Evolutionary conservation across 75 land plant genomes (phyloP).

Genomic region (Pinus tabuliformis): DNA sequence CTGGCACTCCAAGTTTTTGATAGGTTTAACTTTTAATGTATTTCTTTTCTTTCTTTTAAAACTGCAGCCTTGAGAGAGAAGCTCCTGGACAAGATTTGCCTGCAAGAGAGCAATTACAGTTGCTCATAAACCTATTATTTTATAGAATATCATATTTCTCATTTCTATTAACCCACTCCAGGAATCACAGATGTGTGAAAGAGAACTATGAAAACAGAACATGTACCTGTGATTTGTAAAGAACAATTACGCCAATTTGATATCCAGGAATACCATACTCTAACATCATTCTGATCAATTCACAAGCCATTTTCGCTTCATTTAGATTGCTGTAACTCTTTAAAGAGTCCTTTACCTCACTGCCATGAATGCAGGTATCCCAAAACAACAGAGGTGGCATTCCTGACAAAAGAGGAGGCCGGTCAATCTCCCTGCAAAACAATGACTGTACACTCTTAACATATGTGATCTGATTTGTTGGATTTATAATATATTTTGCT

Average conservation of each 20-base stretch:
- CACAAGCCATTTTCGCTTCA: slow-evolving; percentile 25
- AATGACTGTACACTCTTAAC: neutral
- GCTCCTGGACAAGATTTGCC: slow-evolving; percentile 20
- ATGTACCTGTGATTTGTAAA: slow-evolving; percentile 34
- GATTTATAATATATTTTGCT: neutral
- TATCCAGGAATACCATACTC: slow-evolving; percentile 11
- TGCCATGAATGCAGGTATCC: slow-evolving; percentile 27
- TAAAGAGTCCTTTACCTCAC: slow-evolving; percentile 18
- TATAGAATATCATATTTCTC: neutral
- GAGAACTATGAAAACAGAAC: neutral
- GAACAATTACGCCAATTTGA: slow-evolving; percentile 26
- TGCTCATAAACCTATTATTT: neutral
- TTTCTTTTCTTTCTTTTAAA: neutral
- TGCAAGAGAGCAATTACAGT: slow-evolving; percentile 1
- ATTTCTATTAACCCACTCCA: neutral
- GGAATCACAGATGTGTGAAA: neutral
- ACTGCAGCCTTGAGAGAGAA: slow-evolving; percentile 11
- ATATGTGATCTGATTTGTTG: neutral
- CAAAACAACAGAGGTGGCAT: slow-evolving; percentile 29
- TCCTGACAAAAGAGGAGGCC: slow-evolving; percentile 24
- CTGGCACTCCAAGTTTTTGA: neutral
- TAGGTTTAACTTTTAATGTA: neutral
- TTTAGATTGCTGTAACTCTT: slow-evolving; percentile 21
- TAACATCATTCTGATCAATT: slow-evolving; percentile 13
- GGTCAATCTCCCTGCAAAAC: slow-evolving; percentile 17